Conservation (phyloP, 2,329 filamentous ascomycete species). For the Aspergillus fumigatus region DNA sequence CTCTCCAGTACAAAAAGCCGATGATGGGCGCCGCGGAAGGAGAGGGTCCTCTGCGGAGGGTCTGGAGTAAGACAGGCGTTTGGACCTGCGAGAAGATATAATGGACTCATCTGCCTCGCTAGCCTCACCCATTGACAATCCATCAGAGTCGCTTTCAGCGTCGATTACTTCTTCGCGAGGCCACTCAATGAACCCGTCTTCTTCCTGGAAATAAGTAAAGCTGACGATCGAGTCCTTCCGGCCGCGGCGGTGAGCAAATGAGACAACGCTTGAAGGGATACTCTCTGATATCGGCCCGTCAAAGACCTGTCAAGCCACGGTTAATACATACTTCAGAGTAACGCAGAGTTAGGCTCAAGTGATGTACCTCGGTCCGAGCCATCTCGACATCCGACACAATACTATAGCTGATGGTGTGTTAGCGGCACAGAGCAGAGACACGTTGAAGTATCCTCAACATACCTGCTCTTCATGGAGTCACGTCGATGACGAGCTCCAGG, state of each 20-base stretch:
- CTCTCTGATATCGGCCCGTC: slow-evolving; percentile 92
- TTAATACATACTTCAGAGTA: slow-evolving; percentile 5
- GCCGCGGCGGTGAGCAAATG: slow-evolving; percentile 77
- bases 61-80: slow-evolving; percentile 34
- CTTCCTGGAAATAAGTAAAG: slow-evolving; percentile 79
- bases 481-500: slow-evolving; percentile 25
- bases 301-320: slow-evolving; percentile 56
- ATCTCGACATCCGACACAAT: slow-evolving; percentile 97
- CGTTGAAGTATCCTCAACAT: slow-evolving; percentile 2
- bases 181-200: slow-evolving; percentile 56
- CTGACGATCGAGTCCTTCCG: slow-evolving; percentile 81
- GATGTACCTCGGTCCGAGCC: slow-evolving; percentile 82
- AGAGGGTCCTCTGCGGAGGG: slow-evolving; percentile 54
- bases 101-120: slow-evolving; percentile 34
- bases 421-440: slow-evolving; percentile 9
- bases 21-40: slow-evolving; percentile 68
- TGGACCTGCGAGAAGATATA: slow-evolving; percentile 27
- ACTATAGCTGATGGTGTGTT: slow-evolving; percentile 50
- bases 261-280: slow-evolving; percentile 88
- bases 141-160: slow-evolving; percentile 41
- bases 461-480: slow-evolving; percentile 40
- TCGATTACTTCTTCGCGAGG: slow-evolving; percentile 47
- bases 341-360: background rate
- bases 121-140: slow-evolving; percentile 38
- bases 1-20: slow-evolving; percentile 62